Percentiles rank a stretch among this genome's conserved stretches.
Evolutionary conservation across 129 eudicot species (phyloP).

Genomic region (Artemisia tridentata): DNA sequence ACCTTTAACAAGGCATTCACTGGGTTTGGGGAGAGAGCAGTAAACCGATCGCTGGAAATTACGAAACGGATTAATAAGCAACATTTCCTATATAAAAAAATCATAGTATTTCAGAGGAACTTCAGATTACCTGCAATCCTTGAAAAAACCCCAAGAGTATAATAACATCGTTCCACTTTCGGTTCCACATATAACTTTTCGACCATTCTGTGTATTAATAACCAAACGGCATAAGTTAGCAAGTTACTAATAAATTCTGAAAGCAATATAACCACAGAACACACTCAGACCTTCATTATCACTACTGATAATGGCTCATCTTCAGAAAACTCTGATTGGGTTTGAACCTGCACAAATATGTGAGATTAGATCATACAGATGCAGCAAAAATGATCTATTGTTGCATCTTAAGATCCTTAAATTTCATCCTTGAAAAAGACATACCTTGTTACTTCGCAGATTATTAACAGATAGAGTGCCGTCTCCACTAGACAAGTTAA

Average conservation of each 20-base stretch:
- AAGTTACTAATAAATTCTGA: not conserved
- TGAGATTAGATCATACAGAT: conserved; percentile 7
- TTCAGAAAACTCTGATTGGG: conserved; percentile 93
- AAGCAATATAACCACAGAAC: not conserved
- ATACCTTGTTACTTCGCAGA: conserved; percentile 88
- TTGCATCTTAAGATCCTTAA: not conserved
- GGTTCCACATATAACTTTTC: conserved; percentile 95
- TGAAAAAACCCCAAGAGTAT: conserved; percentile 99
- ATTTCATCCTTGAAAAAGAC: not conserved
- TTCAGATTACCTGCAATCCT: conserved; percentile 90
- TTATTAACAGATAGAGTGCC: conserved; percentile 93
- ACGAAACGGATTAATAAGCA: not conserved
- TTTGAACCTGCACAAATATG: conserved; percentile 62
- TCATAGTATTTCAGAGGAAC: not conserved
- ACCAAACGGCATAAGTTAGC: conserved; percentile 1
- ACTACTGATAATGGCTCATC: conserved; percentile 91
- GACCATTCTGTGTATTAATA: conserved; percentile 62
- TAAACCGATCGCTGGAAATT: conserved; percentile 80
- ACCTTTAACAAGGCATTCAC: conserved; percentile 91
- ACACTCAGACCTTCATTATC: conserved; percentile 76
- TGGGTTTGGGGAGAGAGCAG: conserved; percentile 80
- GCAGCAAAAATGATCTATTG: conserved; percentile 11
- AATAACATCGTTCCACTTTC: conserved; percentile 72
- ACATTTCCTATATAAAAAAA: conserved; percentile 2
- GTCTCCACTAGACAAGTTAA: conserved; percentile 67